phyloP scores from a whole-genome alignment of 2,329 filamentous ascomycete genomes.

The Colletotrichum costaricense region DNA sequence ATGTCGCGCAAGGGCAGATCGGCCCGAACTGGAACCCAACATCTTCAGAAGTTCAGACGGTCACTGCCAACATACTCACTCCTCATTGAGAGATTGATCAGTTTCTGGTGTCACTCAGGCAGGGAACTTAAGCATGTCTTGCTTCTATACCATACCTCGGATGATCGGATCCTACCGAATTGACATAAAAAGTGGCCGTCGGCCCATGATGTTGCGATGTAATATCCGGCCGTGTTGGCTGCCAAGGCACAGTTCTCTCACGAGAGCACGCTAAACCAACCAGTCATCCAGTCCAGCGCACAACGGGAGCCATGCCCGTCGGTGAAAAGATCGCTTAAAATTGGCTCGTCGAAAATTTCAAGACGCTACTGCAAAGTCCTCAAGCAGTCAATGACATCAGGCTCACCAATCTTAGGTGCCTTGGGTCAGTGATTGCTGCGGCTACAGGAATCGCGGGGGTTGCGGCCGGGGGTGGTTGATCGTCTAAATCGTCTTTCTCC shows the following conservation, averaged over 20 bases:
- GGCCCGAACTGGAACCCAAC: neutral
- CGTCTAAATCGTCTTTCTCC: conserved; percentile 1
- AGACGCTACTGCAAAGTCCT: neutral
- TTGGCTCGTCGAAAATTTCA: neutral
- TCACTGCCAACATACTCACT: neutral
- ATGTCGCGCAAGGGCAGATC: neutral
- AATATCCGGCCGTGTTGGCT: conserved; percentile 15
- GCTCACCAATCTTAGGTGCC: neutral
- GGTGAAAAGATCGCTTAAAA: conserved; percentile 15
- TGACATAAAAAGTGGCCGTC: conserved; percentile 25
- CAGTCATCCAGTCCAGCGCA: neutral
- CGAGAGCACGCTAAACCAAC: neutral
- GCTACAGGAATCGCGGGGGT: conserved; percentile 29
- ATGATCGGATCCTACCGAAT: conserved; percentile 22
- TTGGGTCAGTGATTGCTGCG: conserved; percentile 28
- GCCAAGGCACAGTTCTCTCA: conserved; percentile 5
- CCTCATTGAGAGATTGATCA: neutral
- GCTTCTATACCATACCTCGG: neutral
- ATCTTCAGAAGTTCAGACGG: neutral
- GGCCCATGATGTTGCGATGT: conserved; percentile 23
- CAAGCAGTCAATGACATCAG: conserved; percentile 16
- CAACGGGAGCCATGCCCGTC: neutral
- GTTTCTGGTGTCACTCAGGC: neutral
- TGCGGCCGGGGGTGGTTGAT: conserved; percentile 12
- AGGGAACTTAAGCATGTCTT: neutral